Evolutionary conservation across 2,329 filamentous ascomycete species (phyloP).

Genomic region (Hansfordia pulvinata): DNA sequence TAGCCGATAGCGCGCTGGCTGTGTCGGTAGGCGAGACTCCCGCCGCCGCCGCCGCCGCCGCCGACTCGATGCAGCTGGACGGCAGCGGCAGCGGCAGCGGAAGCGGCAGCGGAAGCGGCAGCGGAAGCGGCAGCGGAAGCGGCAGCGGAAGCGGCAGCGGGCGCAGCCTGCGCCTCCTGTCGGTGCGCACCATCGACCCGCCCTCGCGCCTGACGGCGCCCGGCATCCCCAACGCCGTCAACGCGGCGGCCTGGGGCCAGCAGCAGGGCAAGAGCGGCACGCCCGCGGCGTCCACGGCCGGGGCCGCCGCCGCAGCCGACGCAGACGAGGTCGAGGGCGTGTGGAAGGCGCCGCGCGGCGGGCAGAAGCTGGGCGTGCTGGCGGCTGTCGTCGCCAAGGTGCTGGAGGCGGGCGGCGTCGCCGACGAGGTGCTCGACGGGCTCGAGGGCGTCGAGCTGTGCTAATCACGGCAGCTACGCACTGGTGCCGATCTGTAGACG

Average conservation of each 20-base stretch:
- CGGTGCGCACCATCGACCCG: conserved; percentile 61
- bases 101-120: conserved; percentile 10
- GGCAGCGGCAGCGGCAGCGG: conserved; percentile 25
- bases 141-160: conserved; percentile 18
- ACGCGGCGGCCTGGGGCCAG: conserved; percentile 34
- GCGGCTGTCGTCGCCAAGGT: conserved; percentile 65
- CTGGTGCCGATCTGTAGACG: too few species aligned
- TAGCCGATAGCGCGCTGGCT: conserved; percentile 80
- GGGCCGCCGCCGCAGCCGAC: conserved; percentile 20
- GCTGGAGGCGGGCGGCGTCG: conserved; percentile 64
- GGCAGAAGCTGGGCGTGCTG: conserved; percentile 62
- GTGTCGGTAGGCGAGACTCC: conserved; percentile 55
- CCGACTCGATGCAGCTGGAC: conserved; percentile 21
- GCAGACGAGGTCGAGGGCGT: conserved; percentile 55
- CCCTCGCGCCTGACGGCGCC: conserved; percentile 61
- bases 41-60: conserved; percentile 2
- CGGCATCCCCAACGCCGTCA: conserved; percentile 51
- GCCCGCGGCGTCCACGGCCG: conserved; percentile 15
- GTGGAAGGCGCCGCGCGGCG: conserved; percentile 77
- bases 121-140: conserved; percentile 15
- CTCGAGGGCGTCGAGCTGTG: conserved; percentile 62
- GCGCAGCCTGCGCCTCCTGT: conserved; percentile 44
- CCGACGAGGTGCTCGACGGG: conserved; percentile 73
- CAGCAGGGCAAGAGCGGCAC: conserved; percentile 22
- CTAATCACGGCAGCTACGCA: conserved; percentile 24